These are phyloP conservation scores for Thalassia testudinum DNA, from an alignment of 116 monocot species.

Conservation along the genomic window DNA sequence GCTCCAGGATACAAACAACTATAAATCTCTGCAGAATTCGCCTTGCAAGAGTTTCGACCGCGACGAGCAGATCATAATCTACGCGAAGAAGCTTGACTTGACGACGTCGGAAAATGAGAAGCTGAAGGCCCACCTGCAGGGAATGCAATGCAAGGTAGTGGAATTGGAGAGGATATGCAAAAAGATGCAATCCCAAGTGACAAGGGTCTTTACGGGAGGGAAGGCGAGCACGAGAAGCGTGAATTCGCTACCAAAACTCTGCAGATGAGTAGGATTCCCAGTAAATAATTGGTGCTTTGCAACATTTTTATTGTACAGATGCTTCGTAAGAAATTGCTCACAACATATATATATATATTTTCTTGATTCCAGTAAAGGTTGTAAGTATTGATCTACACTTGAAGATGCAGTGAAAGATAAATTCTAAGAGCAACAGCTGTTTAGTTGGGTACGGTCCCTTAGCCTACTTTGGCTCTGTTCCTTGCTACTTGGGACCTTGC, in stretches of 20 bases:
- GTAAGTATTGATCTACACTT: too few species aligned
- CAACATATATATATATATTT: too few species aligned
- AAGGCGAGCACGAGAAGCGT: slow-evolving; percentile 5
- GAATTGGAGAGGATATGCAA: slow-evolving; percentile 69
- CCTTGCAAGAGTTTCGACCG: not conserved
- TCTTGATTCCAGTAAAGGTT: too few species aligned
- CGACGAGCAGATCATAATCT: slow-evolving; percentile 41
- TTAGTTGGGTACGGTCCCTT: too few species aligned
- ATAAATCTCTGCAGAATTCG: slow-evolving; percentile 1
- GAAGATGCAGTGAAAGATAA: too few species aligned
- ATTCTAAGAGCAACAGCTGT: too few species aligned
- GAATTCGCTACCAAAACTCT: slow-evolving; percentile 63
- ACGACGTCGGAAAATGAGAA: slow-evolving; percentile 51
- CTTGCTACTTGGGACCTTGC: too few species aligned
- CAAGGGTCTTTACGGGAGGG: slow-evolving; percentile 26
- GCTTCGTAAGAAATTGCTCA: too few species aligned
- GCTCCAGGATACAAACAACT: slow-evolving; percentile 19
- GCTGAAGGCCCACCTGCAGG: slow-evolving; percentile 36
- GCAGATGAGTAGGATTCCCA: slow-evolving; percentile 2
- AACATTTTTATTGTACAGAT: too few species aligned
- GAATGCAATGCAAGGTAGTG: slow-evolving; percentile 71
- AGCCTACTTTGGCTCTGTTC: too few species aligned
- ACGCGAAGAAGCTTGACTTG: slow-evolving; percentile 39
- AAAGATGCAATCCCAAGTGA: slow-evolving; percentile 66
- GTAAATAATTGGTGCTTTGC: not conserved